Conservation (phyloP, 768 basidiomycete genomes). For the Rhodotorula graminis region DNA sequence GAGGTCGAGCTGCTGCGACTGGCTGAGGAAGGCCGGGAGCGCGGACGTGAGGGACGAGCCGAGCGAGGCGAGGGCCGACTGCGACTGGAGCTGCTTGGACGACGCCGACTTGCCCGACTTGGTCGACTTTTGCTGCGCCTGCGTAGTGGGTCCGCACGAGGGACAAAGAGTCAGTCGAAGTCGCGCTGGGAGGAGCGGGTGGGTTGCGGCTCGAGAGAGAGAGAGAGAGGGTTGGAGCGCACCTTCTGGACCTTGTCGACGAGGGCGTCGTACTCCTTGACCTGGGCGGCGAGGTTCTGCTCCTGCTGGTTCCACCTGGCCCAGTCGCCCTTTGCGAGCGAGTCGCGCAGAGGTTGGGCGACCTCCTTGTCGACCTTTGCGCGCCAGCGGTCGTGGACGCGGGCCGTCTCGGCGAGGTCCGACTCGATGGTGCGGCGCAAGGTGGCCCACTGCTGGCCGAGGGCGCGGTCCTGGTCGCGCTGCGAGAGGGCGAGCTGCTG, state of each 20-base stretch:
- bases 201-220: no score
- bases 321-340: constrained; percentile 30
- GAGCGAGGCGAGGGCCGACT: constrained; percentile 21
- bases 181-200: neutral
- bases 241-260: constrained; percentile 36
- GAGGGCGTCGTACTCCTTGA: constrained; percentile 30
- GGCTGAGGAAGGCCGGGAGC: constrained; percentile 21
- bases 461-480: constrained; percentile 1
- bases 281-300: neutral
- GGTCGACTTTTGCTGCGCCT: constrained; percentile 32
- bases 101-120: constrained; percentile 17
- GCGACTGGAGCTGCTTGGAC: constrained; percentile 34
- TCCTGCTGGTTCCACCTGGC: constrained; percentile 14
- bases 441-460: neutral
- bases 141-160: neutral
- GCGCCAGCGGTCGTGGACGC: constrained; percentile 27
- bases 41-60: constrained; percentile 19
- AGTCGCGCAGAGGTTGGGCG: constrained; percentile 17
- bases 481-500: constrained; percentile 1
- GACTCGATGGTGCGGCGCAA: constrained; percentile 14
- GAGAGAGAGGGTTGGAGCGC: neutral
- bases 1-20: constrained; percentile 24
- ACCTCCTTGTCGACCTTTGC: constrained; percentile 22
- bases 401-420: constrained; percentile 23
- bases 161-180: neutral